Conservation (phyloP, 257 asterid genomes). For the Lycium ferocissimum region DNA sequence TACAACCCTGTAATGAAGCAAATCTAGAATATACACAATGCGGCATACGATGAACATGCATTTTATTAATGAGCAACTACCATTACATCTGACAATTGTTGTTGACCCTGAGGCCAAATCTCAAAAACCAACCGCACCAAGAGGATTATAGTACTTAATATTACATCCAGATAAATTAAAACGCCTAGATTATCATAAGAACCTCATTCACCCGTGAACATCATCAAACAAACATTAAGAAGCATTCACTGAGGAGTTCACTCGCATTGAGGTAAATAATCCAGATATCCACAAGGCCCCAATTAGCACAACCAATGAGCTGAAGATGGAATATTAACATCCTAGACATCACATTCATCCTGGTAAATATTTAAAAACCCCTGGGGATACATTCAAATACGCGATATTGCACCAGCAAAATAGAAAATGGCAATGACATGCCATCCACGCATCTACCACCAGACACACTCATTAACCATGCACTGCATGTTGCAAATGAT, state of each 20-base stretch:
- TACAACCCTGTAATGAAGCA: conserved; percentile 11
- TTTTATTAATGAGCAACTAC: conserved; percentile 7
- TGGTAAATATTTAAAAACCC: not conserved
- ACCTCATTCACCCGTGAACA: conserved; percentile 22
- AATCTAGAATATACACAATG: conserved; percentile 4
- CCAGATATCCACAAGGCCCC: not conserved
- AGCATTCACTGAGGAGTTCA: conserved; percentile 24
- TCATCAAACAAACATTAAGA: conserved; percentile 9
- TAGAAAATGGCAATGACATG: conserved; percentile 1
- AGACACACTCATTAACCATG: not conserved
- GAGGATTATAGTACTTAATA: not conserved
- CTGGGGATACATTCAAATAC: conserved; percentile 9
- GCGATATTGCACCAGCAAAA: conserved; percentile 9
- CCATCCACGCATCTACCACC: conserved; percentile 9
- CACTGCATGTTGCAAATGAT: conserved; percentile 4
- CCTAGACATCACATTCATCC: conserved; percentile 23
- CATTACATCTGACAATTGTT: not conserved
- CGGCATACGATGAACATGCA: not conserved
- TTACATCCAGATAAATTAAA: not conserved
- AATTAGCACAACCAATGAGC: not conserved
- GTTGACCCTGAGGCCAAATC: conserved; percentile 11
- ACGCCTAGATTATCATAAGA: not conserved
- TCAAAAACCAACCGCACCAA: conserved; percentile 21
- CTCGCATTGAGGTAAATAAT: not conserved
- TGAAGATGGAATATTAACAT: not conserved